A percentile compares a stretch with the other conserved stretches of the same genome.
Conservation (phyloP, 495 filamentous ascomycete genomes). For the Lasiosphaeria miniovina region DNA sequence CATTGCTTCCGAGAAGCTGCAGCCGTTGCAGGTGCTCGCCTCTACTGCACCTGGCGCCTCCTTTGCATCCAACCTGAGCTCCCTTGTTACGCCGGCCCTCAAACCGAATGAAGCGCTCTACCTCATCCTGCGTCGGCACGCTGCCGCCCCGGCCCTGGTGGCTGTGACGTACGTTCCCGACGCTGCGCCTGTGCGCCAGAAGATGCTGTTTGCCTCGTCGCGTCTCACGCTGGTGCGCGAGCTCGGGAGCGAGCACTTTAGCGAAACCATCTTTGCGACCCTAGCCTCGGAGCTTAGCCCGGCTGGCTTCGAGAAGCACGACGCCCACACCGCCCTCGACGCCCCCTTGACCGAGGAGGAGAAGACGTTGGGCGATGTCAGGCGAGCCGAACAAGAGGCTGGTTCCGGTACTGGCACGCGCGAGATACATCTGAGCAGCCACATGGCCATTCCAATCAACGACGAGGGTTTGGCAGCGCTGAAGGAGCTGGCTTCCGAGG, state of each 20-base stretch:
- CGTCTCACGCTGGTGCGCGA: slow-evolving; percentile 79
- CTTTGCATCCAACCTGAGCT: slow-evolving; percentile 51
- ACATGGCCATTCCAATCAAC: slow-evolving; percentile 61
- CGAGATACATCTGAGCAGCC: slow-evolving; percentile 57
- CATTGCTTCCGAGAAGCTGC: slow-evolving; percentile 61
- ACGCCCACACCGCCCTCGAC: slow-evolving; percentile 59
- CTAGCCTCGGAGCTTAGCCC: slow-evolving; percentile 67
- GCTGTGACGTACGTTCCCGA: slow-evolving; percentile 90
- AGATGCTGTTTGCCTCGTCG: slow-evolving; percentile 93
- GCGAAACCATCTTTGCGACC: slow-evolving; percentile 72
- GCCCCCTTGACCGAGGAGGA: slow-evolving; percentile 92
- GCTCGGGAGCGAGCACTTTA: slow-evolving; percentile 84
- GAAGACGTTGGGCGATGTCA: slow-evolving; percentile 68
- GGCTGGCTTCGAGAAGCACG: slow-evolving; percentile 74
- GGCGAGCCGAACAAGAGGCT: slow-evolving; percentile 75
- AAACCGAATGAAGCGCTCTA: slow-evolving; percentile 75
- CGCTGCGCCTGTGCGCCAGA: slow-evolving; percentile 83
- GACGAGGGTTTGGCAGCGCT: slow-evolving; percentile 46
- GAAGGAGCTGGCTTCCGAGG: slow-evolving; percentile 43
- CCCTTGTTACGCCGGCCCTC: slow-evolving; percentile 57
- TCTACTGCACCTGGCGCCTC: not conserved
- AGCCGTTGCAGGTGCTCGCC: not conserved
- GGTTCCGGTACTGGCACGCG: slow-evolving; percentile 64
- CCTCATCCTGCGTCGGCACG: slow-evolving; percentile 73
- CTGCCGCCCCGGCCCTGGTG: slow-evolving; percentile 54